Base-by-base conservation (phyloP, 345 rosid genomes). In the Eucalyptus melliodora region DNA sequence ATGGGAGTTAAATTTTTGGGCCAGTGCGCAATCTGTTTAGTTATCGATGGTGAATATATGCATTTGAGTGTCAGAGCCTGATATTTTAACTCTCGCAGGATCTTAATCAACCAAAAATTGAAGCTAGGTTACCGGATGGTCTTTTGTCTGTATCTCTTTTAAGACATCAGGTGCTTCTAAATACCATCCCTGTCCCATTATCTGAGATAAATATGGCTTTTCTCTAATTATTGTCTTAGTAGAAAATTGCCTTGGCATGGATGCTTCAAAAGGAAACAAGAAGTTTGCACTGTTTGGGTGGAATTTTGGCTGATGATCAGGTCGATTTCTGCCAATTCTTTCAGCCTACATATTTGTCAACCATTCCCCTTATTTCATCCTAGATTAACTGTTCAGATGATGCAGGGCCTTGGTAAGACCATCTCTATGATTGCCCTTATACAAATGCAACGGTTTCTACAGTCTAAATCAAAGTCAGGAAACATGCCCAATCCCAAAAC, bases 301-400 rank as follows among this genome's bases (percentile, higher is more conserved):
- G 99, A 92, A 97, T 98, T 90, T 92, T 98, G 93, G 99, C 99
- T 87, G 99, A 98, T 94, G 99, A 98, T 91, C 99, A 98, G 98
- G 99, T 97, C 87, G 87, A 67, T 91, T 65, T n/a, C 34, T 27
- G 31, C 77, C 67, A 59, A 87, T 51, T 86, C 85, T 50, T 86
- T 77, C 42, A 77, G 85, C 85, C 47, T 77, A 37, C 47, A 40
- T 40, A 37, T 77, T 77, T 90, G 42, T 51, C 31, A 50, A 50
- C 59, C 10, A 27, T 82, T 88, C n/a, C n/a, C 86, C 90, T 91
- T 21, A 77, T 77, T 77, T 40, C 30, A 77, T 77, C 85, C 47
- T 77, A 77, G 85, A 77, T 77, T 77, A 77, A 77, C 85, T 40
- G 47, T 40, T 40, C 9, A 5, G 85, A 60, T 89, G 72, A 91